Evolutionary conservation across 768 basidiomycete genomes (phyloP), one percentile per base, ranked within the genome.

Genomic region (Lentinula edodes): DNA sequence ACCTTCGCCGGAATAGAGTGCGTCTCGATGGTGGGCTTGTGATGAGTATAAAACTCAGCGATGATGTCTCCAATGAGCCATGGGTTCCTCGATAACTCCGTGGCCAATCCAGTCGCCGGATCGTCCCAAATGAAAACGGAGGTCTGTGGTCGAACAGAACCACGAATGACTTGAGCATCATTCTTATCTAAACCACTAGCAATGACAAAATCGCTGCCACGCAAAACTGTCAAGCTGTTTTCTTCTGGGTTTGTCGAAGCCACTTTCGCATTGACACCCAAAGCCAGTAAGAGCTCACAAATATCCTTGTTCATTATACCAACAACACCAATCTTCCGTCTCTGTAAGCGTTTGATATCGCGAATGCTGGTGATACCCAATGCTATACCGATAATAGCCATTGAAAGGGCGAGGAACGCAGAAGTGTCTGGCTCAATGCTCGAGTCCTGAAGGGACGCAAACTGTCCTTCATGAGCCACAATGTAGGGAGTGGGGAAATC

Each of bases 401-500:
- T 56, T 2, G 54, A 38, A 12, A 56, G 54, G n/a, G 54, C 54
- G 8, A 56, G 54, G 35, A 43, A 41, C 13, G 54, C 54, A 23
- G 15, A n/a, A 9, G n/a, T 15, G 23, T 8, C 4, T 20, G 28
- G 32, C n/a, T 36, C 20, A 0, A 42, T 6, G 12, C 12, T 41
- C 6, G 54, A 41, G 18, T 36, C 6, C 1, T 20, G 42, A 18
- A 56, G 23, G 5, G 42, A 56, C 2, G 54, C 54, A 18, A 56
- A 56, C 13, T 56, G 54, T 6, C 54, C 54, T 43, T 56, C 38
- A 13, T 56, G 54, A 7, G 42, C 54, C 16, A 56, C 54, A n/a
- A 56, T 18, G 54, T 56, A 56, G n/a, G 36, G 38, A 23, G 35
- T 56, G 6, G 54, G 54, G 20, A 56, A 56, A 18, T 56, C 54